Evolutionary conservation across 768 basidiomycete species (phyloP), one percentile per base, ranked within the genome.

Genomic region (Lentinula sp.): DNA sequence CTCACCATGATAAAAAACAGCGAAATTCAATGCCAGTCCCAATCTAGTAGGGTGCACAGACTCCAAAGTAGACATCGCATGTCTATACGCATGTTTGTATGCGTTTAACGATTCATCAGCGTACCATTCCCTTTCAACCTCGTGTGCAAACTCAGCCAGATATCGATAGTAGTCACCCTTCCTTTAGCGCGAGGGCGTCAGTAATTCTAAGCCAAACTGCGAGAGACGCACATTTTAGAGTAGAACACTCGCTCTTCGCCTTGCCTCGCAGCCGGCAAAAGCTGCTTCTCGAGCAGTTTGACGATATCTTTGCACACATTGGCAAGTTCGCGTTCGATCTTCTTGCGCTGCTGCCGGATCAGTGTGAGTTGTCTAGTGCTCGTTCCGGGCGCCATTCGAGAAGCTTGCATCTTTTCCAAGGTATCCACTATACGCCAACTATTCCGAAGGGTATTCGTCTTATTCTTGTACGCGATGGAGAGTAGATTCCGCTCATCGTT

Each of bases 121-220:
- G 63, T 84, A 86, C 67, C 76, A 77, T 66, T 86, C 82, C 66
- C 89, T 84, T 61, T 87, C 84, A 64, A 85, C 79, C 64, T 85
- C 83, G 28, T 83, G 85, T 16, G 91, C 87, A 70, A 93, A 90
- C 74, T 94, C 93, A 52, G 91, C 91, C 58, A 93, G 83, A 76
- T 94, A 95, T 64, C 92, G 88, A 77, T 90, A 91, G 76, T 94
- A 95, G 72, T 94, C 93, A 61, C 91, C 93, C 75, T 86, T 87
- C 88, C 89, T 90, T 37, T 18, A n/a, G 41, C 50, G n/a, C 59
- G 5, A 61, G 56, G 53, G 45, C n/a, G 55, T 52, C 36, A 23
- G 13, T 33, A 54, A 39, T 43, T 53, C 32, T 33, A 18, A n/a
- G 35, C 42, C 15, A 20, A 45, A 54, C 15, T 35, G 28, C 36